Evolutionary conservation across 139 green algal genomes (phyloP), one percentile per base, ranked within the genome.

Genomic region (Haematococcus lacustris): DNA sequence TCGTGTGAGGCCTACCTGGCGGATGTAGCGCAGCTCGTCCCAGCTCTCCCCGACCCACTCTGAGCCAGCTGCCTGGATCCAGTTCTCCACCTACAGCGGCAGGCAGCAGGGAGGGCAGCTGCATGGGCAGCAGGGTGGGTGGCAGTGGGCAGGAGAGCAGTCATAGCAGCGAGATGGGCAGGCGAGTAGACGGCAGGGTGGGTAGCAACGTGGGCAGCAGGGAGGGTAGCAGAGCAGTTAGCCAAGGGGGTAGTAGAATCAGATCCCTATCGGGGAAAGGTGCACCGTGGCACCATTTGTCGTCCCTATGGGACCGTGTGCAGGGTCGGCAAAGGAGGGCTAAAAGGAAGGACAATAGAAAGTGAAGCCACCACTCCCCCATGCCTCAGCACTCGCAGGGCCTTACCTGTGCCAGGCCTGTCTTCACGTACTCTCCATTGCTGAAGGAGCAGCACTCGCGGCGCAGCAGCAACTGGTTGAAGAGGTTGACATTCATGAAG

Each of bases 401-500:
- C 5, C 60, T 5, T 30, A 70, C 38, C 60, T 76, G 73, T 7
- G 59, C 38, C 66, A 79, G 73, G 30, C 73, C 73, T 1, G 66
- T 74, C n/a, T 67, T 67, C 32, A 99, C 93, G 81, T 98, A 98
- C 91, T 99, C 95, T 32, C 95, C 95, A 77, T 99, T 99, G 87
- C 79, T 91, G 88, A 99, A 99, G 35, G 91, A 97, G 89, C 95
- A 99, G 94, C 95, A 99, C 85, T 99, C 95, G 23, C 94, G 90
- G 6, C 95, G 87, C 79, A 99, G 90, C 85, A 99, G 88, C 81
- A 99, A 86, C 86, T 96, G 91, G 90, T 99, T 99, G 89, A 99
- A 99, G 21, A 99, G 93, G 85, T 97, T 87, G 73, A 99, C 95
- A 79, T 99, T 98, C 82, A 99, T 88, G 80, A 98, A 98, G 33